Percentiles rank a stretch among this genome's conserved stretches.
phyloP scores from a whole-genome alignment of 257 asterid species.

The Primulina huaijiensis region DNA sequence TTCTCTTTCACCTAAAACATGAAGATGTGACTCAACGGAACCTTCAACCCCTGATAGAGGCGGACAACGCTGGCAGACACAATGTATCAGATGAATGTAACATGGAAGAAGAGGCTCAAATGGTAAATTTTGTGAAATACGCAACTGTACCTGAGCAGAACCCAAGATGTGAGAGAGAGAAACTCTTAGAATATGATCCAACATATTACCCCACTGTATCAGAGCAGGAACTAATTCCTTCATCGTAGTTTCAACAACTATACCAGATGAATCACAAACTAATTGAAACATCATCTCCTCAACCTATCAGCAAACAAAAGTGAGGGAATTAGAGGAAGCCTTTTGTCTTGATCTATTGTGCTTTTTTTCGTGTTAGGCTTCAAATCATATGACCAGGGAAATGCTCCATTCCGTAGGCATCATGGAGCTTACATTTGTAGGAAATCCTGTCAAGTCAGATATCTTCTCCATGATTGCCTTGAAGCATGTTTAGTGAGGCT shows the following conservation, averaged over 20 bases:
- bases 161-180: slow-evolving; percentile 73
- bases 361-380: slow-evolving; percentile 36
- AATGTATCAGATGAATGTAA: slow-evolving; percentile 28
- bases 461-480: slow-evolving; percentile 98
- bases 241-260: slow-evolving; percentile 84
- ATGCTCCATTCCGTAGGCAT: slow-evolving; percentile 89
- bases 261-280: slow-evolving; percentile 92
- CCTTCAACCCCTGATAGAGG: slow-evolving; percentile 99
- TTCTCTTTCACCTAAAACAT: slow-evolving; percentile 93
- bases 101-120: slow-evolving; percentile 2
- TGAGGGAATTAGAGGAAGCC: slow-evolving; percentile 39
- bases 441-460: slow-evolving; percentile 87
- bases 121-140: slow-evolving; percentile 9
- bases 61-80: slow-evolving; percentile 71
- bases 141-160: slow-evolving; percentile 67
- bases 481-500: slow-evolving; percentile 99
- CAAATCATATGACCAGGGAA: slow-evolving; percentile 54
- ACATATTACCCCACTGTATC: slow-evolving; percentile 80
- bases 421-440: slow-evolving; percentile 97
- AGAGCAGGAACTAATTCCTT: slow-evolving; percentile 89
- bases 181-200: slow-evolving; percentile 76
- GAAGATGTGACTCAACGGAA: slow-evolving; percentile 92
- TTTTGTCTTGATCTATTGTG: slow-evolving; percentile 21
- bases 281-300: slow-evolving; percentile 99
- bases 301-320: slow-evolving; percentile 59